Evolutionary conservation across 2,329 filamentous ascomycete species (phyloP).

Genomic region (Aspergillus vadensis): DNA sequence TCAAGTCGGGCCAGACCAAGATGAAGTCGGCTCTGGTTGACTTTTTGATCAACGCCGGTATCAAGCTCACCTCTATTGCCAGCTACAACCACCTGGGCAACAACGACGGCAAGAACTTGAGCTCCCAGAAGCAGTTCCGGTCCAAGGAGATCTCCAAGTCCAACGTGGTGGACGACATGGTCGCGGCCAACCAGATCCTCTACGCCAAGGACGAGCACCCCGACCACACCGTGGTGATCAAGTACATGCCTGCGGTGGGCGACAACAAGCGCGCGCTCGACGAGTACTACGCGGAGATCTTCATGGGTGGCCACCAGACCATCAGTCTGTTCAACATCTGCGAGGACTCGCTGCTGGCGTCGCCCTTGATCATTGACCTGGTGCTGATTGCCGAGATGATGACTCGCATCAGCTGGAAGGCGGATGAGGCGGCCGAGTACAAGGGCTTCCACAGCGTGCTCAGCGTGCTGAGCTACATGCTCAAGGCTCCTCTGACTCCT

Average conservation of each 20-base stretch:
- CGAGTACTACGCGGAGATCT: slow-evolving; percentile 99
- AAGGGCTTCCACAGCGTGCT: slow-evolving; percentile 96
- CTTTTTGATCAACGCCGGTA: slow-evolving; percentile 97
- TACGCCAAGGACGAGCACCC: slow-evolving; percentile 93
- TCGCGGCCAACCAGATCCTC: slow-evolving; percentile 87
- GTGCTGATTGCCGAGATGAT: slow-evolving; percentile 94
- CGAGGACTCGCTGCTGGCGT: slow-evolving; percentile 95
- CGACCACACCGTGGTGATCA: slow-evolving; percentile 98
- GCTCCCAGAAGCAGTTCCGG: slow-evolving; percentile 96
- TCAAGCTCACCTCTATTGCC: slow-evolving; percentile 97
- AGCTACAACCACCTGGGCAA: slow-evolving; percentile 99
- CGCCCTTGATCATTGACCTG: slow-evolving; percentile 94
- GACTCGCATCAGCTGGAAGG: slow-evolving; percentile 95
- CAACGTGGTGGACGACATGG: slow-evolving; percentile 99
- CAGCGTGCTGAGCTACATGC: slow-evolving; percentile 98
- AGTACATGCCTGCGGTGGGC: slow-evolving; percentile 98
- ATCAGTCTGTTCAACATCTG: slow-evolving; percentile 99
- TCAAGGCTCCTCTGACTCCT: slow-evolving; percentile 89
- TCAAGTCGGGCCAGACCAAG: slow-evolving; percentile 99
- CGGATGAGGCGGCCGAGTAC: slow-evolving; percentile 67
- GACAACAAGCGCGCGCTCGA: slow-evolving; percentile 99
- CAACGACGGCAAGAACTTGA: slow-evolving; percentile 98
- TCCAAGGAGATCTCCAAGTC: slow-evolving; percentile 99
- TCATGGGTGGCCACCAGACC: slow-evolving; percentile 97
- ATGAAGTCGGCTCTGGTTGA: slow-evolving; percentile 99